phyloP scores from a whole-genome alignment of 148 eudicot species.

The Silene uniflora region DNA sequence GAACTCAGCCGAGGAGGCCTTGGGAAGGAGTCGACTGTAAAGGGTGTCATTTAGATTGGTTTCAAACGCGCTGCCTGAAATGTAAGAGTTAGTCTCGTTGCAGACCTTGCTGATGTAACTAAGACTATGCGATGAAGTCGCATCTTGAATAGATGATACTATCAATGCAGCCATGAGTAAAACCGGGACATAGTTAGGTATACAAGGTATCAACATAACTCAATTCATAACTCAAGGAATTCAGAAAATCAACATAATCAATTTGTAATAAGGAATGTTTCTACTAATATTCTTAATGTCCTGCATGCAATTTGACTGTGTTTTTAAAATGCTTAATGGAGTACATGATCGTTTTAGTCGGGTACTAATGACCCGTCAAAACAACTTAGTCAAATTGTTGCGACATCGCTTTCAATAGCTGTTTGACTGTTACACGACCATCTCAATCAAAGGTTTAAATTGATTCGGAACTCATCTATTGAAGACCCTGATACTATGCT shows the following conservation, averaged over 20 bases:
- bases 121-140: not conserved
- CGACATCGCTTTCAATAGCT: too few relatives aligned
- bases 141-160: not conserved
- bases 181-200: not conserved
- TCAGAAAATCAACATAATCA: too few relatives aligned
- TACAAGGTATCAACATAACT: not conserved
- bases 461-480: too few relatives aligned
- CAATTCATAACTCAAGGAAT: too few relatives aligned
- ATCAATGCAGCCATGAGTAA: not conserved
- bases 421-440: too few relatives aligned
- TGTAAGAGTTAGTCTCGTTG: not conserved
- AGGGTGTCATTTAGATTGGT: conserved; percentile 11
- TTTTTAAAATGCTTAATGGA: not conserved
- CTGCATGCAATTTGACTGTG: not conserved
- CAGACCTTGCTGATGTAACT: not conserved
- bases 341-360: not conserved
- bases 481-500: too few relatives aligned
- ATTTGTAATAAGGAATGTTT: not conserved
- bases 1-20: not conserved
- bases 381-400: too few relatives aligned
- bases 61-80: not conserved
- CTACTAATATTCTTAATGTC: not conserved
- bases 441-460: too few relatives aligned
- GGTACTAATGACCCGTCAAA: too few relatives aligned
- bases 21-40: not conserved